Percentiles rank a stretch among this genome's conserved stretches.
These are phyloP conservation scores for Fusarium udum DNA, from an alignment of 2,329 filamentous ascomycete genomes.

Conservation along the genomic window DNA sequence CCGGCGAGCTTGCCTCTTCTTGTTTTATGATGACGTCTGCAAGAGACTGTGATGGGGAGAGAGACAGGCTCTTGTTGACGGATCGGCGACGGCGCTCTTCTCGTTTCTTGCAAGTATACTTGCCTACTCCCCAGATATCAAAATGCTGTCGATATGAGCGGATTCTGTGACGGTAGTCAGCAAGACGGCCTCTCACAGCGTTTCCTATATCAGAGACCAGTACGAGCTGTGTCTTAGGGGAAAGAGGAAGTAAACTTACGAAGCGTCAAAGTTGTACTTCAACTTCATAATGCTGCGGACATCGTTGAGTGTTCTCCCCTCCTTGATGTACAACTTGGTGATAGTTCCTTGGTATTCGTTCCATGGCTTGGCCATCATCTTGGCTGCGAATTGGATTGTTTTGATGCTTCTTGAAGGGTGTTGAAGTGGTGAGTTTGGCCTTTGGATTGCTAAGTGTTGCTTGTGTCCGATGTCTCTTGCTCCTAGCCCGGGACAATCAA, in stretches of 20 bases:
- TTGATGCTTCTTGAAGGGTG: background rate
- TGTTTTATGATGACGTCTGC: background rate
- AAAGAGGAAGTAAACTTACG: conserved; percentile 43
- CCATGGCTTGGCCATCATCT: conserved; percentile 58
- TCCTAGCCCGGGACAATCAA: conserved; percentile 36
- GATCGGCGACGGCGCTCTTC: conserved; percentile 25
- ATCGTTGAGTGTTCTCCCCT: conserved; percentile 52
- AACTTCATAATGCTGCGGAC: conserved; percentile 53
- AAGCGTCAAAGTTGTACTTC: conserved; percentile 54
- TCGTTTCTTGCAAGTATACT: conserved; percentile 57
- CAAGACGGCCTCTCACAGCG: background rate
- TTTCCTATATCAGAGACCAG: background rate
- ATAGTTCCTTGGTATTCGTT: conserved; percentile 50
- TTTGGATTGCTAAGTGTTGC: background rate
- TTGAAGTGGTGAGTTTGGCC: background rate
- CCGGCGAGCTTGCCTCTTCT: conserved; percentile 8
- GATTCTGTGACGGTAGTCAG: conserved; percentile 36
- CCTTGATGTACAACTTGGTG: conserved; percentile 52
- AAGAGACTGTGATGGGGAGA: conserved; percentile 34
- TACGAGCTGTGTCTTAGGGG: background rate
- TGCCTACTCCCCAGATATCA: conserved; percentile 56
- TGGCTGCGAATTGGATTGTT: background rate
- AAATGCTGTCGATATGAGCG: conserved; percentile 61
- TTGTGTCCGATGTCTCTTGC: background rate
- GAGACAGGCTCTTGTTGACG: conserved; percentile 7